These are phyloP conservation scores for Fusarium brevicatenulatum DNA, from an alignment of 2,329 filamentous ascomycete genomes.

Conservation along the genomic window DNA sequence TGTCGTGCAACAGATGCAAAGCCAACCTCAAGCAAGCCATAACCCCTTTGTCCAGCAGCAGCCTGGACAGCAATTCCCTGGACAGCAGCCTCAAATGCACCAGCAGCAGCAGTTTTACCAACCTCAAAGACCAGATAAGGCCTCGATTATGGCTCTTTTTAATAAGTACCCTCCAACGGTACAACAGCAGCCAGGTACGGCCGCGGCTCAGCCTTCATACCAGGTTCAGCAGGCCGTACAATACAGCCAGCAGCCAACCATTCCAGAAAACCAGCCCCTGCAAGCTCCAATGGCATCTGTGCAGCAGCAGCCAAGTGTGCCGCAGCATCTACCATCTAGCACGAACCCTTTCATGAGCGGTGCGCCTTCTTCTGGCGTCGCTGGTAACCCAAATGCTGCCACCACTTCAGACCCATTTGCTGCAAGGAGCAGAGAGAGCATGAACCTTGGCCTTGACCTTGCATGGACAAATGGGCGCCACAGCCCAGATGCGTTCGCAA, in stretches of 20 bases:
- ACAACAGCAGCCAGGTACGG: constrained; percentile 49
- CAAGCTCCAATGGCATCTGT: constrained; percentile 41
- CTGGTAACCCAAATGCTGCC: constrained; percentile 34
- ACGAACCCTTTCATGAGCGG: constrained; percentile 68
- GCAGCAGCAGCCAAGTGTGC: constrained; percentile 44
- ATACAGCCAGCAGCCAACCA: constrained; percentile 41
- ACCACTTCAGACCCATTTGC: constrained; percentile 56
- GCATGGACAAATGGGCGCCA: constrained; percentile 76
- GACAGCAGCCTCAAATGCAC: constrained; percentile 38
- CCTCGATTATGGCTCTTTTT: constrained; percentile 80
- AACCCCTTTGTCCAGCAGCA: constrained; percentile 45
- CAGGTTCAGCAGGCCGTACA: constrained; percentile 21
- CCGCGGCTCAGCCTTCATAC: constrained; percentile 39
- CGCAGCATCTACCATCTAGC: constrained; percentile 53
- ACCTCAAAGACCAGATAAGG: constrained; percentile 70
- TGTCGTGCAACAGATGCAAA: constrained; percentile 28
- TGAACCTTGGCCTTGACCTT: constrained; percentile 72
- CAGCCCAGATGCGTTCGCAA: constrained; percentile 83
- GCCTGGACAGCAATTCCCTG: constrained; percentile 22
- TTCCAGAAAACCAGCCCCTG: constrained; percentile 44
- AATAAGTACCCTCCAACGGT: constrained; percentile 68
- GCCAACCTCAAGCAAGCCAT: constrained; percentile 31
- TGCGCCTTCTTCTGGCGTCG: constrained; percentile 37
- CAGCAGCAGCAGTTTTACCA: constrained; percentile 50
- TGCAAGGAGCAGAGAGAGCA: constrained; percentile 73